Base-by-base conservation (phyloP, 345 rosid species). In the Boechera divaricarpa region DNA sequence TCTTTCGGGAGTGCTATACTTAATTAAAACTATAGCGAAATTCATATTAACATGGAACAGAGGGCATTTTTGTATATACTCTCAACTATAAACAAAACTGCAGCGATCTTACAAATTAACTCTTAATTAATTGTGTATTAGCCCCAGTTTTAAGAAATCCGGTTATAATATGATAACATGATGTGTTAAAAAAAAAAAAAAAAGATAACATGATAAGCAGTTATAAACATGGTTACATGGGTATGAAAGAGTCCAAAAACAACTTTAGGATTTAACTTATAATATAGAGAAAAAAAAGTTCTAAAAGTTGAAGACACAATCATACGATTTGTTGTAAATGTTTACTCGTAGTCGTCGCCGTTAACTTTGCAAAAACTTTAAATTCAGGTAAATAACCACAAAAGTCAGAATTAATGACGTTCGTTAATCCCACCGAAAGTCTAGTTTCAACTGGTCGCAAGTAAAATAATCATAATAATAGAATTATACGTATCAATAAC, bases 361-460 rank as follows among this genome's bases (percentile, higher is more conserved):
- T 55, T 54, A 21, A 3, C 33, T 10, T 54, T 54, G 12, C 63
- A 58, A 58, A 54, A 5, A 3, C 31, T 39, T 5, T 24, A 26
- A 24, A 28, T n/a, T 32, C 29, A 16, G 53, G 55, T 21, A n/a
- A 31, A 16, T 49, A 49, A 51, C 33, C 18, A 67, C 70, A 66
- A 66, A 66, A 48, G 57, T 66, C 44, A 67, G 44, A 66, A 49
- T 18, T 7, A 18, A 21, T 49, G 16, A 33, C 58, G 21, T 35
- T 35, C 29, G 69, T 16, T 29, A 21, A 45, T 64, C 32, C 41
- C 16, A 36, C 60, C 48, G 33, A 51, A 13, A 18, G 47, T 67
- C 7, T 21, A 67, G 18, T 49, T 16, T 49, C 1, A 12, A 24
- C 35, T 51, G 58, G 16, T 66, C 7, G 16, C 16, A 66, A 48